Evolutionary conservation across 2,329 filamentous ascomycete genomes (phyloP).

Genomic region (Aspergillus pseudoglaucus): DNA sequence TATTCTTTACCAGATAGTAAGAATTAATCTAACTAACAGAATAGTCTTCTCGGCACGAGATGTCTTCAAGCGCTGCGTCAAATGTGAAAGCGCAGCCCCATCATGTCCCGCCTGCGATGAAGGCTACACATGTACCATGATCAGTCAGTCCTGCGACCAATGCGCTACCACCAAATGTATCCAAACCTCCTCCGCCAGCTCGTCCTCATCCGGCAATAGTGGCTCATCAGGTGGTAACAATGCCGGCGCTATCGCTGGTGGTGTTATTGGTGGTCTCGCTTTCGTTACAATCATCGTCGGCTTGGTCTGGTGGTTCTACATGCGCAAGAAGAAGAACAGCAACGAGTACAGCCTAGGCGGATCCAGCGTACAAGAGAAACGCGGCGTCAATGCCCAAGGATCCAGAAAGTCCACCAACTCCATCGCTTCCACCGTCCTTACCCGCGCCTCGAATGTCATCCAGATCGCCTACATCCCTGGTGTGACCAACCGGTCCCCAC

Average conservation of each 20-base stretch:
- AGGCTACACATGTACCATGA: constrained; percentile 54
- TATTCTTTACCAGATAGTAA: background rate
- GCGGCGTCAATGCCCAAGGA: constrained; percentile 47
- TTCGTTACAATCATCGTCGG: constrained; percentile 69
- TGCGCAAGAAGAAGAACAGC: constrained; percentile 65
- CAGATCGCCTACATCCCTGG: constrained; percentile 99
- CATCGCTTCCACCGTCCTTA: constrained; percentile 90
- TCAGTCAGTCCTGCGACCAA: constrained; percentile 51
- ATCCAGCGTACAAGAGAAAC: constrained; percentile 39
- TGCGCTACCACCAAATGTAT: constrained; percentile 57
- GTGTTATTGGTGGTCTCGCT: constrained; percentile 78
- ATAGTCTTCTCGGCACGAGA: constrained; percentile 7
- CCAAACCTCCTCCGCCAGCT: constrained; percentile 32
- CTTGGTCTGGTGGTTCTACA: constrained; percentile 78
- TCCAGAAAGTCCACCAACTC: constrained; percentile 79
- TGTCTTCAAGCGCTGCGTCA: constrained; percentile 44
- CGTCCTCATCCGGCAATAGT: constrained; percentile 7
- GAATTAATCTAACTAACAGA: background rate
- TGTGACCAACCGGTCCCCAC: constrained; percentile 83
- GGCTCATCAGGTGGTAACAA: constrained; percentile 50
- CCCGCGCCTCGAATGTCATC: constrained; percentile 95
- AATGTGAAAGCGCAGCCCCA: constrained; percentile 48
- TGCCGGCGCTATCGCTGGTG: constrained; percentile 81
- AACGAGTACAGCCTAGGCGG: constrained; percentile 41
- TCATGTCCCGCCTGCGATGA: constrained; percentile 54